Conservation (phyloP, 2,329 filamentous ascomycete species). For the Diaporthe sp. region DNA sequence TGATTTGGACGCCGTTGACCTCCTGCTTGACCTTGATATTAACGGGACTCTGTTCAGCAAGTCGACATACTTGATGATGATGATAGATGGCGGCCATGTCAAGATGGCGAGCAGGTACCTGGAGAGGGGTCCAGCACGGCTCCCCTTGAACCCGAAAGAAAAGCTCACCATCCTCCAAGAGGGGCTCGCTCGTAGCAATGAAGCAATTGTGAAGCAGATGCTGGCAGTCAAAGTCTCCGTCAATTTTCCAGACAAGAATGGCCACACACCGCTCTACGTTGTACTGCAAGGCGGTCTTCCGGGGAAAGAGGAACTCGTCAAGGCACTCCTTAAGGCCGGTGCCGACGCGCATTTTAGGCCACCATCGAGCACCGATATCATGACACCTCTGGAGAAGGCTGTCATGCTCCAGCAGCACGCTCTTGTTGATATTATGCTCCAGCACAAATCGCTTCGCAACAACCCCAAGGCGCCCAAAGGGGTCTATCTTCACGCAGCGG, state of each 20-base stretch:
- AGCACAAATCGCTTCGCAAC: slow-evolving; percentile 4
- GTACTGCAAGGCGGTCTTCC: neutral
- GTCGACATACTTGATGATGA: slow-evolving; percentile 22
- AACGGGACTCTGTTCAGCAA: slow-evolving; percentile 7
- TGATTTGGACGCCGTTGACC: neutral
- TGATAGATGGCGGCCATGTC: neutral
- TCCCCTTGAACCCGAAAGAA: slow-evolving; percentile 26
- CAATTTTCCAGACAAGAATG: slow-evolving; percentile 17
- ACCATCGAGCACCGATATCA: neutral
- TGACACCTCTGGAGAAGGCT: slow-evolving; percentile 31
- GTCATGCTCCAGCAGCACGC: neutral
- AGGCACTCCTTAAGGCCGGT: slow-evolving; percentile 6
- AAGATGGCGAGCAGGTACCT: slow-evolving; percentile 25
- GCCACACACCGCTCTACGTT: slow-evolving; percentile 31
- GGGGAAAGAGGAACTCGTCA: neutral
- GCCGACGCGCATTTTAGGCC: slow-evolving; percentile 25
- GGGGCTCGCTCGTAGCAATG: neutral
- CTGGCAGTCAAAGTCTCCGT: slow-evolving; percentile 25
- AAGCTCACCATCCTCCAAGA: slow-evolving; percentile 23
- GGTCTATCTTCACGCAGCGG: slow-evolving; percentile 34
- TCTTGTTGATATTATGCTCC: slow-evolving; percentile 28
- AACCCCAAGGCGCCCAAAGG: slow-evolving; percentile 23
- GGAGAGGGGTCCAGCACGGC: neutral
- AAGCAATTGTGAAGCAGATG: slow-evolving; percentile 12
- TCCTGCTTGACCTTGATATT: slow-evolving; percentile 31